Evolutionary conservation across 176 grass and related monocot species (phyloP).

Genomic region (Juncus inflexus): DNA sequence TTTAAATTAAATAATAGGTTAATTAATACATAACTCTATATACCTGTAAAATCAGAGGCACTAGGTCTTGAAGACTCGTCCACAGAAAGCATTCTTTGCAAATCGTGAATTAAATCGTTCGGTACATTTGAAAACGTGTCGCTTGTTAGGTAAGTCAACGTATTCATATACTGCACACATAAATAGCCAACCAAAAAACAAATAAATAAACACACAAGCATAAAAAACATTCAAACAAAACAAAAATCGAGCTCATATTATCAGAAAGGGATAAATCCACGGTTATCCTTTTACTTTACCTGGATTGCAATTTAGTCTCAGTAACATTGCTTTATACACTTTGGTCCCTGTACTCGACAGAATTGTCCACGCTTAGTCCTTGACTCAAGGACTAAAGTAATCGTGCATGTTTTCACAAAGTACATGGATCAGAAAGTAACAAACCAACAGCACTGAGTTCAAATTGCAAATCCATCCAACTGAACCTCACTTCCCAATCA

Average conservation of each 20-base stretch:
- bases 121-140: constrained; percentile 85
- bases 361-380: too few relatives aligned
- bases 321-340: too few relatives aligned
- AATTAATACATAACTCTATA: not conserved
- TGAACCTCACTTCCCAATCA: too few relatives aligned
- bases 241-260: constrained; percentile 5
- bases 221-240: constrained; percentile 22
- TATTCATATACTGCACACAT: constrained; percentile 78
- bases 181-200: constrained; percentile 11
- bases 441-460: too few relatives aligned
- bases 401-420: too few relatives aligned
- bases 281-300: too few relatives aligned
- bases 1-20: too few relatives aligned
- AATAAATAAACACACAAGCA: constrained; percentile 18
- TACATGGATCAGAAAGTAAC: too few relatives aligned
- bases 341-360: too few relatives aligned
- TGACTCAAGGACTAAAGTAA: too few relatives aligned
- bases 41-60: constrained; percentile 89
- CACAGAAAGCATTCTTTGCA: constrained; percentile 88
- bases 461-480: too few relatives aligned
- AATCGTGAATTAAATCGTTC: constrained; percentile 58
- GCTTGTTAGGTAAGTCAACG: constrained; percentile 80
- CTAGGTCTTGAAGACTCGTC: constrained; percentile 71
- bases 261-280: not conserved
- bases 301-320: too few relatives aligned